These are phyloP conservation scores for Polysphondylium violaceum DNA, from an alignment of 78 protist genomes.

Conservation along the genomic window DNA sequence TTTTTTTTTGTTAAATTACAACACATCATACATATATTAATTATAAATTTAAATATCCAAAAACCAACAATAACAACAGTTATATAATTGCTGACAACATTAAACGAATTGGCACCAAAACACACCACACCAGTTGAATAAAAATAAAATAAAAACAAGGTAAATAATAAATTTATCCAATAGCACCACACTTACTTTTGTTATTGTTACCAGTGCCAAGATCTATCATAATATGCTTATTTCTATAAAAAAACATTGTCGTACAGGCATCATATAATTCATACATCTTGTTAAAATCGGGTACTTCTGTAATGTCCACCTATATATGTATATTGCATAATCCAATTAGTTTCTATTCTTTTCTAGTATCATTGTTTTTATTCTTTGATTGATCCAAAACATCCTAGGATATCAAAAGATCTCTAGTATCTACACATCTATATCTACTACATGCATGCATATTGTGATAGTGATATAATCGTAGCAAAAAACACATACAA, in stretches of 20 bases:
- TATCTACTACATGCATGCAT: not conserved
- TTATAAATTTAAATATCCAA: too few species aligned
- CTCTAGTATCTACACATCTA: not conserved
- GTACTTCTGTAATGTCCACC: constrained; percentile 96
- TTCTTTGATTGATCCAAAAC: too few species aligned
- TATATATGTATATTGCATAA: not conserved
- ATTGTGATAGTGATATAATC: not conserved
- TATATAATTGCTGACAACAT: too few species aligned
- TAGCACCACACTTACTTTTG: constrained; percentile 87
- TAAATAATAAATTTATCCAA: not conserved
- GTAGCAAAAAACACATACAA: constrained; percentile 38
- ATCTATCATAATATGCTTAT: constrained; percentile 98
- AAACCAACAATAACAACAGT: too few species aligned
- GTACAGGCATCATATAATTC: constrained; percentile 99
- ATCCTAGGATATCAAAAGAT: not conserved
- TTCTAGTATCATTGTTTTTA: too few species aligned
- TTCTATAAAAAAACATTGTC: constrained; percentile 98
- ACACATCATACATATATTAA: not conserved
- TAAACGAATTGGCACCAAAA: too few species aligned
- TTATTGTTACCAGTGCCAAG: constrained; percentile 99
- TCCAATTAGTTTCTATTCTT: too few species aligned
- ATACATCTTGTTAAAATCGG: constrained; percentile 99
- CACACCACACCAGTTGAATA: too few species aligned
- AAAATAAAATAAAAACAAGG: not conserved
- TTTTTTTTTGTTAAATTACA: not conserved